A percentile compares a stretch with the other conserved stretches of the same genome.
Conservation (phyloP, 2,329 filamentous ascomycete genomes). For the Xylaria sp. region DNA sequence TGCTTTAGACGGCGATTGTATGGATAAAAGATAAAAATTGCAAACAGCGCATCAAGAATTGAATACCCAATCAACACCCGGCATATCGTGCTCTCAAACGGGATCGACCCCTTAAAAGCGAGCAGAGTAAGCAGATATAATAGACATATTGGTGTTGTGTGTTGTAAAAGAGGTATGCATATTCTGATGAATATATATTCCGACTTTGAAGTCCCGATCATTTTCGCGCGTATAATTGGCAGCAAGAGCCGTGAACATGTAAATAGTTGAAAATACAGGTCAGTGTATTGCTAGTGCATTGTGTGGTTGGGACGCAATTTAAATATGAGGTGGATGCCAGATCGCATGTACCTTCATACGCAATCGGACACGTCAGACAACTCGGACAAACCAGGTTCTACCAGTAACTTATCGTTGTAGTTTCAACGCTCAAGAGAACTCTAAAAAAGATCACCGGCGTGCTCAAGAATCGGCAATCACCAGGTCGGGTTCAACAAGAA, state of each 20-base stretch:
- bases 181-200: slow-evolving; percentile 54
- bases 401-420: too few relatives aligned
- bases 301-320: neutral
- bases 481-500: too few relatives aligned
- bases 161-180: slow-evolving; percentile 51
- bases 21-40: slow-evolving; percentile 50
- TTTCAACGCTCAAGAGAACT: too few relatives aligned
- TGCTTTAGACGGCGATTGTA: slow-evolving; percentile 47
- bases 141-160: slow-evolving; percentile 50
- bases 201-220: slow-evolving; percentile 41
- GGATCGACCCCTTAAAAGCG: slow-evolving; percentile 28
- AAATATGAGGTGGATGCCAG: neutral
- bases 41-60: slow-evolving; percentile 50
- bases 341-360: neutral
- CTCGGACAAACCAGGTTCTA: too few relatives aligned
- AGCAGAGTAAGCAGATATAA: slow-evolving; percentile 38
- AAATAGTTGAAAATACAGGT: neutral
- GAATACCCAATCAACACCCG: slow-evolving; percentile 40
- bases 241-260: neutral
- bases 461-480: too few relatives aligned
- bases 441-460: too few relatives aligned
- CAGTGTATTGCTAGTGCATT: neutral
- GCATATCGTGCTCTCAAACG: slow-evolving; percentile 31
- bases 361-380: neutral
- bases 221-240: slow-evolving; percentile 18